These are phyloP conservation scores for Periconia digitata DNA, from an alignment of 2,329 filamentous ascomycete species.

Conservation along the genomic window DNA sequence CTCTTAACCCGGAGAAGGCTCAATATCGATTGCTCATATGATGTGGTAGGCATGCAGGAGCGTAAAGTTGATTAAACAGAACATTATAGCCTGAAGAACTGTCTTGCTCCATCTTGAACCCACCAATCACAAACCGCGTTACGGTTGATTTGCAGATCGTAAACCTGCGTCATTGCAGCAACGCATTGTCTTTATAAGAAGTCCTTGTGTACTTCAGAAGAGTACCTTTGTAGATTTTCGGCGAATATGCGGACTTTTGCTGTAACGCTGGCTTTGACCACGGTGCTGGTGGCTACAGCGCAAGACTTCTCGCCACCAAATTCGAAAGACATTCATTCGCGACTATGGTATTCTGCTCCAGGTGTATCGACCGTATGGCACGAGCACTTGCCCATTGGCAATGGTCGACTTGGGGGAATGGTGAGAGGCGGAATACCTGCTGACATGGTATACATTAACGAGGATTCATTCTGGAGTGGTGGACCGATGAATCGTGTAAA, in stretches of 20 bases:
- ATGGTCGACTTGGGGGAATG: neutral
- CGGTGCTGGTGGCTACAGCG: neutral
- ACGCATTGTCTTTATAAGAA: neutral
- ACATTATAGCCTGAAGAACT: neutral
- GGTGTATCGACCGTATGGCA: neutral
- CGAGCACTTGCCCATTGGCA: neutral
- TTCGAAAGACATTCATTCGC: neutral
- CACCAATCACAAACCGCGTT: neutral
- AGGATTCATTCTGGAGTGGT: neutral
- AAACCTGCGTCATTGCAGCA: neutral
- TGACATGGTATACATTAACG: neutral
- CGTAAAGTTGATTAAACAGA: neutral
- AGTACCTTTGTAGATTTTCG: neutral
- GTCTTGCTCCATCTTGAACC: neutral
- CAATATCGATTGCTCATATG: neutral
- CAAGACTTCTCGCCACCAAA: neutral
- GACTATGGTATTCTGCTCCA: neutral
- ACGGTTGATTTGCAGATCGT: neutral
- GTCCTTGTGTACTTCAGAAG: neutral
- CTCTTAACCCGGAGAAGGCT: neutral
- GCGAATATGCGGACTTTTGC: neutral
- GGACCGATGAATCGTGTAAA: neutral
- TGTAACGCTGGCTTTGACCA: neutral
- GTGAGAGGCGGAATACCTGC: neutral
- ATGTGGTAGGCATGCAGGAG: no score